phyloP scores from a whole-genome alignment of 1,284 basidiomycete species.

The Fomitopsis betulina region DNA sequence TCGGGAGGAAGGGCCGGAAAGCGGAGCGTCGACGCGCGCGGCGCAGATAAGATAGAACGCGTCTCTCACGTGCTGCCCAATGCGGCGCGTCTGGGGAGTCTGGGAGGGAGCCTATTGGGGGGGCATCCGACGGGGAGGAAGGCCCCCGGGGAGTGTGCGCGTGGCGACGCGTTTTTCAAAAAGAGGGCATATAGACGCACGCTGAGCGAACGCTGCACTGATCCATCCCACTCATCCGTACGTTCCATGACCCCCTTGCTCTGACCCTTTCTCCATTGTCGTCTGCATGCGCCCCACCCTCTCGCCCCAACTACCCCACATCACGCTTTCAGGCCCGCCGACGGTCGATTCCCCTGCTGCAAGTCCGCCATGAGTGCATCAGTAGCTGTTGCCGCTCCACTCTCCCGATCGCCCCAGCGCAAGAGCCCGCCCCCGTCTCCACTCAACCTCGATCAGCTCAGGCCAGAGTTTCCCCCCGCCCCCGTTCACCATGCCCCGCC shows the following conservation, averaged over 20 bases:
- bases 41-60: constrained; percentile 4
- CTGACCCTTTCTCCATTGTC: constrained; percentile 2
- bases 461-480: constrained; percentile 17
- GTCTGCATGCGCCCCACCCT: not conserved
- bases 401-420: constrained; percentile 4
- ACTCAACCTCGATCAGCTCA: constrained; percentile 25
- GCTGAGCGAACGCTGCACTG: not conserved
- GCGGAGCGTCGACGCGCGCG: not conserved
- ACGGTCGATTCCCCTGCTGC: not conserved
- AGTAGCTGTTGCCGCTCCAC: not conserved
- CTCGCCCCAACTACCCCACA: not conserved
- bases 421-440: constrained; percentile 22
- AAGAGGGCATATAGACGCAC: not conserved
- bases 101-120: not conserved
- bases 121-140: not conserved
- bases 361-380: not conserved
- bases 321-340: not conserved
- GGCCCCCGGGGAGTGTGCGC: not conserved
- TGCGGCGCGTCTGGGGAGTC: not conserved
- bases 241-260: not conserved
- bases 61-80: not conserved
- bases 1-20: not conserved
- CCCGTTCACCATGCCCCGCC: constrained; percentile 38
- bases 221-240: no score
- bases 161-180: not conserved